Evolutionary conservation across 2,329 filamentous ascomycete species (phyloP).

Genomic region (Cercospora sp.): DNA sequence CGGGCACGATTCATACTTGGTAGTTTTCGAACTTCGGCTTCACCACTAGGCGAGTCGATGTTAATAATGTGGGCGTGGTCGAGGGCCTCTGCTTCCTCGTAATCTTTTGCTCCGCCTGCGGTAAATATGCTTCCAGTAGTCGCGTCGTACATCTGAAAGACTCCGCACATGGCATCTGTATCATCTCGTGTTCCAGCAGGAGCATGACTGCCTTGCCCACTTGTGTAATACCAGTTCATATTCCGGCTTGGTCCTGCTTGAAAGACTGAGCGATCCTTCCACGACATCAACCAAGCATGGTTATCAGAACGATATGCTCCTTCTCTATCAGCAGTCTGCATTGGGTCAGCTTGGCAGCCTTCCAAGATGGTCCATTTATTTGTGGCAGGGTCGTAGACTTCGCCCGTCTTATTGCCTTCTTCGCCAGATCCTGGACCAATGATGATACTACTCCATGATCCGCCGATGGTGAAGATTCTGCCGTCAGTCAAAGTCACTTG

Average conservation of each 20-base stretch:
- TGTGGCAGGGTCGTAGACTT: neutral
- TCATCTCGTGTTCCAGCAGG: slow-evolving; percentile 50
- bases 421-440: neutral
- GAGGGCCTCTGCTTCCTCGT: slow-evolving; percentile 46
- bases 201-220: slow-evolving; percentile 44
- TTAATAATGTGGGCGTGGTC: slow-evolving; percentile 54
- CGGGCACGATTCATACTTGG: slow-evolving; percentile 35
- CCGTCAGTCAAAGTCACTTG: neutral
- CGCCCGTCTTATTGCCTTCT: neutral
- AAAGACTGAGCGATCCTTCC: slow-evolving; percentile 57
- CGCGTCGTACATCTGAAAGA: slow-evolving; percentile 60
- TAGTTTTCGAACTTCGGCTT: neutral
- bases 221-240: slow-evolving; percentile 60
- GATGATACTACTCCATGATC: neutral
- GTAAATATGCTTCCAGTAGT: slow-evolving; percentile 55
- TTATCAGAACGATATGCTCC: slow-evolving; percentile 52
- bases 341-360: neutral
- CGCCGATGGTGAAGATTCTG: neutral
- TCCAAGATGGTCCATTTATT: neutral
- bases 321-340: slow-evolving; percentile 39
- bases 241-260: slow-evolving; percentile 53
- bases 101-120: slow-evolving; percentile 52
- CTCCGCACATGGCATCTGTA: slow-evolving; percentile 57
- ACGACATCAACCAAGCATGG: slow-evolving; percentile 44
- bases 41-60: slow-evolving; percentile 36